Evolutionary conservation across 1,284 basidiomycete genomes (phyloP), one percentile per base, ranked within the genome.

Genomic region (Farysia itapuensis): DNA sequence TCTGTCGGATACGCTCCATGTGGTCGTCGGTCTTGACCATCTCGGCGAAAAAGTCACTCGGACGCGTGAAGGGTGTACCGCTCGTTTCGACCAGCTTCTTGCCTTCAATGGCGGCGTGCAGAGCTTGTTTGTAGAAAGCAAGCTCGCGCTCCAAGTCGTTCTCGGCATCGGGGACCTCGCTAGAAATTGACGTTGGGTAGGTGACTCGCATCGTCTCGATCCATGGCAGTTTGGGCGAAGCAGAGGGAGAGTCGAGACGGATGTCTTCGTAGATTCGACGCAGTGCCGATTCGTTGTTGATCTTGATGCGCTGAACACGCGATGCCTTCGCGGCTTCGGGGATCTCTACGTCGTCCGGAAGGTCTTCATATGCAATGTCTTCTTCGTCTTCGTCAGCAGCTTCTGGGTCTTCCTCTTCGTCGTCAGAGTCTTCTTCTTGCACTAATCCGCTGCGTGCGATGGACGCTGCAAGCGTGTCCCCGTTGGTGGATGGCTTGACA

Each of bases 21-120:
- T 98, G 95, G 18, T 89, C 82, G 73, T 98, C 95, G 20, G 86
- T 87, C 80, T 98, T 98, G 70, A 97, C 88, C 94, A 98, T 98
- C 80, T 98, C 94, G 16, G 94, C 94, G 71, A 96, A 98, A 78
- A 92, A 98, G 79, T 98, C 95, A 1, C 83, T 70, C 0, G 94
- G 94, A n/a, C 95, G 86, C 9, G 88, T 86, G 79, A 96, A 98
- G 1, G 90, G 86, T 59, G 94, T 82, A 32, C 79, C 78, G 34
- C 84, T 82, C 61, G 86, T 84, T 69, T 87, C 85, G 35, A 90
- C 89, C 22, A 90, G 84, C 16, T 82, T 76, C 37, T 85, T 85
- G 0, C 91, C 92, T 29, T 82, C 79, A 36, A 86, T 83, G 9
- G 89, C 90, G 24, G 85, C 81, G 64, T 92, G 86, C 0, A 97